Conservation (phyloP, 2,329 filamentous ascomycete species). For the Tolypocladium album region DNA sequence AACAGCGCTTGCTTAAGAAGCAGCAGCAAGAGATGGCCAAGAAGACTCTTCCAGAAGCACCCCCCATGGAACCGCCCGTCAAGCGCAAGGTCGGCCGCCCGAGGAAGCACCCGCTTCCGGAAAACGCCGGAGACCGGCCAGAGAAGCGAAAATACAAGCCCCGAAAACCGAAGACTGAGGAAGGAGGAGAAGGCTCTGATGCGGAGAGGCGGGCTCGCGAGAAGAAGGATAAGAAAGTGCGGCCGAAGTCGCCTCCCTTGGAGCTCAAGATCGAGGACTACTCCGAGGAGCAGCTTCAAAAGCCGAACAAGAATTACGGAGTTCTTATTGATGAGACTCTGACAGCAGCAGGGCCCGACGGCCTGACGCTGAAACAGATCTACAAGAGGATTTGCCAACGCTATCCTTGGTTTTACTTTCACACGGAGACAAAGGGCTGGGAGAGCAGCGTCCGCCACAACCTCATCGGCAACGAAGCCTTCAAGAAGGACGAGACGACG, state of each 20-base stretch:
- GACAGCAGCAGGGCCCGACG: constrained; percentile 39
- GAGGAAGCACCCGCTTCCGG: constrained; percentile 50
- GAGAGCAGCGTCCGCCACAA: constrained; percentile 56
- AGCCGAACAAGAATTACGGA: constrained; percentile 52
- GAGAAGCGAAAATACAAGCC: constrained; percentile 60
- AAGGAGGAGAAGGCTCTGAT: constrained; percentile 44
- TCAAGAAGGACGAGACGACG: constrained; percentile 45
- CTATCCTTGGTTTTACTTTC: constrained; percentile 51
- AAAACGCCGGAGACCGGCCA: constrained; percentile 39
- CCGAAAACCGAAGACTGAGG: constrained; percentile 42
- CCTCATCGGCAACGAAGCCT: constrained; percentile 50
- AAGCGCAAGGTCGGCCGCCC: constrained; percentile 58
- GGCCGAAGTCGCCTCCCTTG: constrained; percentile 49
- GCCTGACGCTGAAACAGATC: constrained; percentile 49
- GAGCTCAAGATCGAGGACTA: constrained; percentile 44
- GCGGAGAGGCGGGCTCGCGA: constrained; percentile 44
- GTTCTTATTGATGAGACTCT: constrained; percentile 51
- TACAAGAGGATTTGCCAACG: constrained; percentile 49
- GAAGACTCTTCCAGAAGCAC: constrained; percentile 37
- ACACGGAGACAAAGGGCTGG: constrained; percentile 53
- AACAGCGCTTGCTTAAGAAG: constrained; percentile 55
- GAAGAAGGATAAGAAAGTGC: constrained; percentile 49
- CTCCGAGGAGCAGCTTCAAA: constrained; percentile 46
- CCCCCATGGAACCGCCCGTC: constrained; percentile 36
- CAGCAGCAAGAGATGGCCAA: constrained; percentile 34